phyloP scores from a whole-genome alignment of 1,139 yeast genomes.

The Pichia sp. region DNA sequence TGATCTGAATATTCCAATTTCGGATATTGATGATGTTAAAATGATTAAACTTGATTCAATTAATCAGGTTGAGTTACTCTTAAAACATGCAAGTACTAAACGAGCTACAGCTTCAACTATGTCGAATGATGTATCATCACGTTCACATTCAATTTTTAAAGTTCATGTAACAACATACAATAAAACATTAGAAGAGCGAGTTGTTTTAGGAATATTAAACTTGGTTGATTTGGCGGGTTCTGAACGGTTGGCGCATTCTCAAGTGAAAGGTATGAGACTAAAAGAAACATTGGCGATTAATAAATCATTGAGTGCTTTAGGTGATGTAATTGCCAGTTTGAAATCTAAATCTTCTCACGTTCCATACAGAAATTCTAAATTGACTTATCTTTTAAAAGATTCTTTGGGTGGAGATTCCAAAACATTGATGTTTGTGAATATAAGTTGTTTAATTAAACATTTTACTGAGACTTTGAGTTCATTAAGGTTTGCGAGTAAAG shows the following conservation, averaged over 20 bases:
- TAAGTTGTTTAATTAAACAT: constrained; percentile 62
- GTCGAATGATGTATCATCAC: constrained; percentile 70
- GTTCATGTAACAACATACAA: constrained; percentile 37
- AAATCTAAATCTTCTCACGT: constrained; percentile 34
- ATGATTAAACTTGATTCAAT: constrained; percentile 39
- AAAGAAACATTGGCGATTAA: constrained; percentile 88
- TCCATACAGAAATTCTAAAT: constrained; percentile 51
- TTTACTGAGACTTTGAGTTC: constrained; percentile 77
- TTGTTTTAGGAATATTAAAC: constrained; percentile 56
- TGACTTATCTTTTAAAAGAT: constrained; percentile 78
- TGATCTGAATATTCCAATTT: constrained; percentile 33
- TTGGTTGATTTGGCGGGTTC: constrained; percentile 89
- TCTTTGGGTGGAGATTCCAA: constrained; percentile 83
- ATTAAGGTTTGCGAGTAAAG: constrained; percentile 82
- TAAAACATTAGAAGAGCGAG: not conserved
- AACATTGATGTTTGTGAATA: constrained; percentile 88
- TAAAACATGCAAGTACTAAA: constrained; percentile 51
- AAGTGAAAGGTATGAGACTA: constrained; percentile 72
- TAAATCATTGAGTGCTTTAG: constrained; percentile 79
- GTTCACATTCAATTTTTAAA: constrained; percentile 68
- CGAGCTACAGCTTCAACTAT: constrained; percentile 79
- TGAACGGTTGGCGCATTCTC: constrained; percentile 73
- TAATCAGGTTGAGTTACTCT: constrained; percentile 44
- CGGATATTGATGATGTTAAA: constrained; percentile 50
- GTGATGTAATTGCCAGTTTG: constrained; percentile 82